These are phyloP conservation scores for Decorospora gaudefroyi DNA, from an alignment of 2,329 filamentous ascomycete genomes.

Conservation along the genomic window DNA sequence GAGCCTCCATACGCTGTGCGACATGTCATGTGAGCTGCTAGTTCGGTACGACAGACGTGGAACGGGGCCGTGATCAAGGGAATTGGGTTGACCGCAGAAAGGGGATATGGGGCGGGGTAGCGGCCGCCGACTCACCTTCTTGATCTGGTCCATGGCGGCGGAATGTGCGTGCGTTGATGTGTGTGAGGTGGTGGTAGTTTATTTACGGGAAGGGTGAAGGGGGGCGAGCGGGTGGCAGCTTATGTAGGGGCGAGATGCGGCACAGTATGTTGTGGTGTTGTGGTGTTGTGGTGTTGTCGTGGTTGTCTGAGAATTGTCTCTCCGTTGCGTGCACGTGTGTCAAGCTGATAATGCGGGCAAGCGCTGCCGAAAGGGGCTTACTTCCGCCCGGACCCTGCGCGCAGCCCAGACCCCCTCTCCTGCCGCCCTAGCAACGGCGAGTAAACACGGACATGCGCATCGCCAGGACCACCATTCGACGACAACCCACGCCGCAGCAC, in stretches of 20 bases:
- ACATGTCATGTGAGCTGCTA: slow-evolving; percentile 28
- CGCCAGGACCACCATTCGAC: slow-evolving; percentile 10
- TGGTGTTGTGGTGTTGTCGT: too few relatives aligned
- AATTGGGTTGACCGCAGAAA: slow-evolving; percentile 22
- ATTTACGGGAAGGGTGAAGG: slow-evolving; percentile 8
- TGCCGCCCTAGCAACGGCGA: slow-evolving; percentile 31
- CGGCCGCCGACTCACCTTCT: slow-evolving; percentile 69
- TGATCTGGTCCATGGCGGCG: slow-evolving; percentile 78
- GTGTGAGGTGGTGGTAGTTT: slow-evolving; percentile 9
- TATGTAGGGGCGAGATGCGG: slow-evolving; percentile 13
- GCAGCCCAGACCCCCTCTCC: slow-evolving; percentile 16
- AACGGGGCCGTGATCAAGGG: slow-evolving; percentile 8
- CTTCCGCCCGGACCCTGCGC: slow-evolving; percentile 20
- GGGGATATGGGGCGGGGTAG: slow-evolving; percentile 46
- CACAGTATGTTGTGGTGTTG: too few relatives aligned
- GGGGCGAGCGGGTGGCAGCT: slow-evolving; percentile 7
- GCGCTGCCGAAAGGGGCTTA: slow-evolving; percentile 26
- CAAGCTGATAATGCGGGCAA: slow-evolving; percentile 39
- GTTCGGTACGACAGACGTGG: slow-evolving; percentile 7
- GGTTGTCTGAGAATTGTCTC: slow-evolving; percentile 34
- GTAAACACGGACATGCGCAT: slow-evolving; percentile 33
- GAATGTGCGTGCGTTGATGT: slow-evolving; percentile 17
- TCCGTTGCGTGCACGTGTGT: slow-evolving; percentile 13
- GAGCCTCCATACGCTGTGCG: slow-evolving; percentile 85
- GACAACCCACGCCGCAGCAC: slow-evolving; percentile 12